Evolutionary conservation across 768 basidiomycete genomes (phyloP), one percentile per base, ranked within the genome.

Genomic region (Termitomyces sp.): DNA sequence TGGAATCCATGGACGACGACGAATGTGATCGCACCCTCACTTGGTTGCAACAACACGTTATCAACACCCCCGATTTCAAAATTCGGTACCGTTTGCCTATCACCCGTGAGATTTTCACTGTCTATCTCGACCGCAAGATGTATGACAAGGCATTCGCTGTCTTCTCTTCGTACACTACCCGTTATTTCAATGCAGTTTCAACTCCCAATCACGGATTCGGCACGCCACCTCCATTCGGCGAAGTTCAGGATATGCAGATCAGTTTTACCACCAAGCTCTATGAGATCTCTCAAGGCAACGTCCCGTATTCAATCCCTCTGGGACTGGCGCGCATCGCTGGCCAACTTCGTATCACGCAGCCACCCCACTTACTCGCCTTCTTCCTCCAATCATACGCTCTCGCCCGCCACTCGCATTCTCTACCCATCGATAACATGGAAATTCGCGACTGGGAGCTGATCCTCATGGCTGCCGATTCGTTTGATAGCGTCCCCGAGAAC

Each of bases 401-500:
- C n/a, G 65, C 75, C 12, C 65, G 71, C 58, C 58, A 61, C 50
- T 46, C 62, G 17, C 65, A 64, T 7, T 58, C 59, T 35, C 53
- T 71, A 46, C 60, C 65, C 0, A 45, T 60, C n/a, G 41, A 53
- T 2, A 66, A 70, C 4, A 70, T 84, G 43, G 58, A 62, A 0
- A 2, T 60, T 0, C 58, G 66, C 7, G 81, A 84, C 38, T 79
- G 81, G 72, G 76, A 77, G 41, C 63, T 75, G 7, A 59, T 87
- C 17, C 59, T 78, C 1, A 73, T 72, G 28, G 74, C 77, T 7
- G 71, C 77, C 3, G 62, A 70, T 8, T 65, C 74, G 26, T 64
- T 72, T 28, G 73, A 74, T 51, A 60, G 66, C 12, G 69, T 70
- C 5, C 55, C 61, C n/a, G 55, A 15, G 66, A 7, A 59, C 68